phyloP scores from a whole-genome alignment of 371 early-diverging fungal genomes.

The Mortierella polycephala region DNA sequence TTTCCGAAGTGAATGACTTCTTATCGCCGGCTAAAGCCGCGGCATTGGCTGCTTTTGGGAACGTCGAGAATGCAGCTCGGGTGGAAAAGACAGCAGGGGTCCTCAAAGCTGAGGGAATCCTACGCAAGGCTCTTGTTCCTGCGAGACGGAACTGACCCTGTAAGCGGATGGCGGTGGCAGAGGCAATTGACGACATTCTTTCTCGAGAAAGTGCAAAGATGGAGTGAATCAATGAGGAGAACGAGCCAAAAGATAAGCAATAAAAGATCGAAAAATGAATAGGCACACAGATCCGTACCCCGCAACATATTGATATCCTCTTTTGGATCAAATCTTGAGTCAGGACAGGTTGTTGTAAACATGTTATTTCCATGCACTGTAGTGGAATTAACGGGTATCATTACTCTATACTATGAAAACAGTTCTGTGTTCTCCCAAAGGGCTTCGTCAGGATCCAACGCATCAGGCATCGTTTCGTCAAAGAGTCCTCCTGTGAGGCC shows the following conservation, averaged over 20 bases:
- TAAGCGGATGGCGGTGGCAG: slow-evolving; percentile 25
- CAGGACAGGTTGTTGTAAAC: not conserved
- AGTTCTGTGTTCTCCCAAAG: slow-evolving; percentile 39
- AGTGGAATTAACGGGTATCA: no score
- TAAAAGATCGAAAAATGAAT: not conserved
- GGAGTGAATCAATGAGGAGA: not conserved
- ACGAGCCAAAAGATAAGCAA: not conserved
- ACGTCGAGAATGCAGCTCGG: slow-evolving; percentile 24
- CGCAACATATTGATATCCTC: slow-evolving; percentile 9
- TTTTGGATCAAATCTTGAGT: slow-evolving; percentile 11
- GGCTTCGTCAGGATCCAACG: slow-evolving; percentile 35
- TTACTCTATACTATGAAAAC: slow-evolving; percentile 13
- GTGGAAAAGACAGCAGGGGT: slow-evolving; percentile 3
- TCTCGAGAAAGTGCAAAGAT: not conserved
- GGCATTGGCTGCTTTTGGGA: slow-evolving; percentile 31
- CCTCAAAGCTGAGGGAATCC: slow-evolving; percentile 8
- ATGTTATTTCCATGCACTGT: no score
- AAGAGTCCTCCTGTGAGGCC: slow-evolving; percentile 21
- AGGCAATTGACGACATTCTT: slow-evolving; percentile 25
- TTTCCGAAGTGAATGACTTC: slow-evolving; percentile 27
- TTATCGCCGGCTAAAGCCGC: slow-evolving; percentile 11
- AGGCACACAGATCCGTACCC: not conserved
- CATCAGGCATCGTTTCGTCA: slow-evolving; percentile 46
- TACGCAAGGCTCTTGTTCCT: slow-evolving; percentile 2
- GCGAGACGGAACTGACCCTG: slow-evolving; percentile 15